phyloP scores from a whole-genome alignment of 2,329 filamentous ascomycete species.

The Diaporthe humulicola region DNA sequence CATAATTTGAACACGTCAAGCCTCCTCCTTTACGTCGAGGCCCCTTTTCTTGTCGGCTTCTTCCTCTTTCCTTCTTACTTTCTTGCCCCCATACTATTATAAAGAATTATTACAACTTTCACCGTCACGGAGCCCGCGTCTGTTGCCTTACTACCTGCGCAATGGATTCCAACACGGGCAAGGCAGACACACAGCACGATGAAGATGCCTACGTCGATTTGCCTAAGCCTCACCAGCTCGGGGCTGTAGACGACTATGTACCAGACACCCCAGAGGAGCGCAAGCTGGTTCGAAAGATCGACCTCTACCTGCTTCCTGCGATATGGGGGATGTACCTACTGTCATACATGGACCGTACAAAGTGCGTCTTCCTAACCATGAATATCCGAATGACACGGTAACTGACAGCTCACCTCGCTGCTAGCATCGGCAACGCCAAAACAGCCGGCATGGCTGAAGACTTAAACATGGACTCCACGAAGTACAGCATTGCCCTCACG shows the following conservation, averaged over 20 bases:
- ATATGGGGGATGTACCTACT: conserved; percentile 57
- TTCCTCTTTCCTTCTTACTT: background rate
- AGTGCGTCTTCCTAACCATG: conserved; percentile 48
- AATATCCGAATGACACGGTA: too few relatives aligned
- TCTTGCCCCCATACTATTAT: background rate
- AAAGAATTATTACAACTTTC: background rate
- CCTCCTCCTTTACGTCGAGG: background rate
- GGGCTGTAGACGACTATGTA: conserved; percentile 15
- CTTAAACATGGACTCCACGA: conserved; percentile 54
- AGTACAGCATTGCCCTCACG: conserved; percentile 57
- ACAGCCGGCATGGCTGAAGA: conserved; percentile 58
- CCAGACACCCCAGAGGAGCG: conserved; percentile 35
- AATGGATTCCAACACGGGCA: conserved; percentile 30
- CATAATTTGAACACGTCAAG: background rate
- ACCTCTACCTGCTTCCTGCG: conserved; percentile 55
- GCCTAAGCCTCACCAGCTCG: conserved; percentile 15
- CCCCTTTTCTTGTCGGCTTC: background rate
- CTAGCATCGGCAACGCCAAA: conserved; percentile 52
- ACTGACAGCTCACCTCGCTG: background rate
- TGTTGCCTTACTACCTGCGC: background rate
- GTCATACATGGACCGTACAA: conserved; percentile 60
- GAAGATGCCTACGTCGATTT: conserved; percentile 21
- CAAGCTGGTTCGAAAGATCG: conserved; percentile 50
- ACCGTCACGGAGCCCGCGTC: background rate
- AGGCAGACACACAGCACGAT: conserved; percentile 20